Conservation (phyloP, 2,329 filamentous ascomycete genomes). For the Beauveria caledonica region DNA sequence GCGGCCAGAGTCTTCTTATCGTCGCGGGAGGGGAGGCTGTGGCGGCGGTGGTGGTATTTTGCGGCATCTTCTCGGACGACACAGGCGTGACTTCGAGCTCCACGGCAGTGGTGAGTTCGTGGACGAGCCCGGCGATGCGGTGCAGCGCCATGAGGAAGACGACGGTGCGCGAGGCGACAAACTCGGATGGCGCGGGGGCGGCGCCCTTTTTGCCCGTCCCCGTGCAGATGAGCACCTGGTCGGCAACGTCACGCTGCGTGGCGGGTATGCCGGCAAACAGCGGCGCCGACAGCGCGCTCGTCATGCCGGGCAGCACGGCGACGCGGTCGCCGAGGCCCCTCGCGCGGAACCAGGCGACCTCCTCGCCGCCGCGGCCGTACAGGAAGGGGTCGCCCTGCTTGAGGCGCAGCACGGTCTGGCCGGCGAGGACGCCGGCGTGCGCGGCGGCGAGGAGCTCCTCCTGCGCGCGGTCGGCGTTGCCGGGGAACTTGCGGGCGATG, state of each 20-base stretch:
- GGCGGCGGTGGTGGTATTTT: too few species aligned
- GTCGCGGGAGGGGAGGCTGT: constrained; percentile 11
- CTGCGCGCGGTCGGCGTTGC: constrained; percentile 90
- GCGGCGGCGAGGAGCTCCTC: constrained; percentile 78
- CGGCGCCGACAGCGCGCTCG: constrained; percentile 76
- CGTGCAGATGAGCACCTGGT: constrained; percentile 93
- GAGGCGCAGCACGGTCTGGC: constrained; percentile 75
- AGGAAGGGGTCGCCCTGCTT: constrained; percentile 98
- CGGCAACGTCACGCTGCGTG: constrained; percentile 82
- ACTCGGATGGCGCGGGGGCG: constrained; percentile 72
- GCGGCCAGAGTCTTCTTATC: constrained; percentile 57
- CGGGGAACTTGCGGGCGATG: constrained; percentile 95
- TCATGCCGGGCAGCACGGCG: constrained; percentile 79
- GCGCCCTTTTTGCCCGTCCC: constrained; percentile 89
- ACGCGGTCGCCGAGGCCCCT: constrained; percentile 58
- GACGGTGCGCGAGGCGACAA: constrained; percentile 67
- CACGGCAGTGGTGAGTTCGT: constrained; percentile 51
- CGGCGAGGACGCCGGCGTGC: constrained; percentile 53
- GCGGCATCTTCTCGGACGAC: too few species aligned
- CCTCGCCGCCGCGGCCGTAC: constrained; percentile 90
- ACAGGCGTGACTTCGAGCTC: constrained; percentile 14
- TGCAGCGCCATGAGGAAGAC: constrained; percentile 96
- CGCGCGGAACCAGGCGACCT: constrained; percentile 72
- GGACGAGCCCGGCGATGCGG: constrained; percentile 65
- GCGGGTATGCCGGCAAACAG: constrained; percentile 81